phyloP scores from a whole-genome alignment of 1,284 basidiomycete species.

The Ceratobasidium sp. region DNA sequence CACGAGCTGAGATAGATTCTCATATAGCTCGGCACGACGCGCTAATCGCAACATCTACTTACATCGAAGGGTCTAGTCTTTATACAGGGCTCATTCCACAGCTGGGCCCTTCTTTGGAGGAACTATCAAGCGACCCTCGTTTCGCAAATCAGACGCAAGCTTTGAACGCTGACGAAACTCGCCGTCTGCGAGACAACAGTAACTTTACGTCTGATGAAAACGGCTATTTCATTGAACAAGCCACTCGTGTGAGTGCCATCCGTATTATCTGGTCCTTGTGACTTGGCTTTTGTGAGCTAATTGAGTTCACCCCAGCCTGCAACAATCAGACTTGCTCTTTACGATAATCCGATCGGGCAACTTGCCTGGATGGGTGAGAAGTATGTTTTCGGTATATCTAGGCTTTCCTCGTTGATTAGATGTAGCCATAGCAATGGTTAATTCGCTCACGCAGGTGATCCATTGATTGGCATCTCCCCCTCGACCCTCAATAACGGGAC shows the following conservation, averaged over 20 bases:
- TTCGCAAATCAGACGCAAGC: constrained; percentile 14
- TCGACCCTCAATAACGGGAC: constrained; percentile 12
- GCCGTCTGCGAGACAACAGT: not conserved
- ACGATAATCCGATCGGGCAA: constrained; percentile 38
- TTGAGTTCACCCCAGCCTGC: constrained; percentile 26
- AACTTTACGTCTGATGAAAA: not conserved
- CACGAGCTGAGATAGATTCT: too few relatives aligned
- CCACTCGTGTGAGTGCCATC: constrained; percentile 29
- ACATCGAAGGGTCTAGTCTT: not conserved
- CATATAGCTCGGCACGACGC: too few relatives aligned
- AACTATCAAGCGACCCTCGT: not conserved
- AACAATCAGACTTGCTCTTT: constrained; percentile 38
- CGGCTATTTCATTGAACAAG: constrained; percentile 36
- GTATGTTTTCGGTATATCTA: constrained; percentile 14
- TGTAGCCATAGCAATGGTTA: not conserved
- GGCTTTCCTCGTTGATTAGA: too few relatives aligned
- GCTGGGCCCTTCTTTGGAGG: not conserved
- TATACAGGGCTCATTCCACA: constrained; percentile 37
- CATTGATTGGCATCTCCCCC: not conserved
- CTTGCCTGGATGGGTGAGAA: constrained; percentile 35
- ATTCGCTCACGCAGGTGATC: not conserved
- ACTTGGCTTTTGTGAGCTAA: too few relatives aligned
- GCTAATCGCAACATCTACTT: not conserved
- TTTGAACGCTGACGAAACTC: not conserved
- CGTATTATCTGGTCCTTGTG: not conserved